These are phyloP conservation scores for Eutrema salsugineum DNA, from an alignment of 441 rosid genomes.

Conservation along the genomic window DNA sequence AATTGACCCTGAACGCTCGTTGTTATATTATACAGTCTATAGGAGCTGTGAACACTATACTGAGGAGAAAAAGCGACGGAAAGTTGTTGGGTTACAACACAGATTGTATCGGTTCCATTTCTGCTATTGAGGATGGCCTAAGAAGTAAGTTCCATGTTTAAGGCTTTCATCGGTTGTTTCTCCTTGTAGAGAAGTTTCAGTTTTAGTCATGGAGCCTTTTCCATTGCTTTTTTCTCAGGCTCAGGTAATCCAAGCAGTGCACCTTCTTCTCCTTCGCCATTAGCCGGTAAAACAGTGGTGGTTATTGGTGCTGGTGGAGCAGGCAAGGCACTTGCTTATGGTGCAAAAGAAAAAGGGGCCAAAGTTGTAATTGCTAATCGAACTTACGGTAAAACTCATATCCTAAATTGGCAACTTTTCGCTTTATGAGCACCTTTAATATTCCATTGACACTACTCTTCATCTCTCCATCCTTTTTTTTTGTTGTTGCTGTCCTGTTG, in stretches of 20 bases:
- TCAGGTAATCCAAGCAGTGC: constrained; percentile 28
- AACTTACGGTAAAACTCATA: constrained; percentile 47
- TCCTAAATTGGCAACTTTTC: neutral
- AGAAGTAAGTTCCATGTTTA: constrained; percentile 40
- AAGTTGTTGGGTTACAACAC: constrained; percentile 66
- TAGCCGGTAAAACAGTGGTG: constrained; percentile 64
- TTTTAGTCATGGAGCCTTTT: neutral
- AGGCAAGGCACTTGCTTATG: constrained; percentile 80
- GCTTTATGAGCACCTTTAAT: neutral
- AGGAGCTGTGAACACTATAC: constrained; percentile 74
- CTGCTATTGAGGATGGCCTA: constrained; percentile 76
- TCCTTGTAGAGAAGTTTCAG: neutral
- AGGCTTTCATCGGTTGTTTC: neutral
- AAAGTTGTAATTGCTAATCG: constrained; percentile 64
- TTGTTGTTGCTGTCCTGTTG: neutral
- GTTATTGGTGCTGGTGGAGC: constrained; percentile 88
- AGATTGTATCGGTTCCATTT: constrained; percentile 69
- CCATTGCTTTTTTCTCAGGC: constrained; percentile 31
- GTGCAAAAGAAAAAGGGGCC: constrained; percentile 75
- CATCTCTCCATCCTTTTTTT: neutral
- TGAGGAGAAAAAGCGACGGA: constrained; percentile 62
- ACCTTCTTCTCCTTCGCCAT: constrained; percentile 40
- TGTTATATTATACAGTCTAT: constrained; percentile 54
- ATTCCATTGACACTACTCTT: neutral
- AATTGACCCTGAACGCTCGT: neutral